These are phyloP conservation scores for Candida peoriensis DNA, from an alignment of 805 yeast species.

Conservation along the genomic window DNA sequence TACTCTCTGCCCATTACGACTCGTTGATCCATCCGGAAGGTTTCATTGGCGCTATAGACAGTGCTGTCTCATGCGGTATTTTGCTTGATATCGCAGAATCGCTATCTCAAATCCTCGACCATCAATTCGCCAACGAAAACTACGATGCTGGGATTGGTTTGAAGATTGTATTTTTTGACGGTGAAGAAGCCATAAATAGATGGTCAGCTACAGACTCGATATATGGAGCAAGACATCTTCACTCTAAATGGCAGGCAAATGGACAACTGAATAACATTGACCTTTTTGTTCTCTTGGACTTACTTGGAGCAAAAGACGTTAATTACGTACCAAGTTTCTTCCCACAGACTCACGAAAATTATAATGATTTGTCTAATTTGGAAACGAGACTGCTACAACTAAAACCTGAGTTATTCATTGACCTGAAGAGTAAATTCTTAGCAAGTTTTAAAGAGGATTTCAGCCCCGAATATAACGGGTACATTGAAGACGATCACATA, in stretches of 20 bases:
- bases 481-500: slow-evolving; percentile 46
- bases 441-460: slow-evolving; percentile 15
- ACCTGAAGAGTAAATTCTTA: slow-evolving; percentile 8
- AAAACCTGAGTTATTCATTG: slow-evolving; percentile 4
- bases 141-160: slow-evolving; percentile 29
- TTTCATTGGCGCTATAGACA: slow-evolving; percentile 55
- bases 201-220: slow-evolving; percentile 51
- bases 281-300: slow-evolving; percentile 43
- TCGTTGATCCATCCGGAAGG: slow-evolving; percentile 42
- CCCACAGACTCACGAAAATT: slow-evolving; percentile 32
- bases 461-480: slow-evolving; percentile 10
- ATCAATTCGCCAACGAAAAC: slow-evolving; percentile 10
- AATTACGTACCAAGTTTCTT: slow-evolving; percentile 37
- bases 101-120: slow-evolving; percentile 11
- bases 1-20: slow-evolving; percentile 54
- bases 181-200: slow-evolving; percentile 53
- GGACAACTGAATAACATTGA: slow-evolving; percentile 32
- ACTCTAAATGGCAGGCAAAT: slow-evolving; percentile 30
- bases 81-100: slow-evolving; percentile 38
- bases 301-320: slow-evolving; percentile 36
- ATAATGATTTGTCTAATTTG: slow-evolving; percentile 30
- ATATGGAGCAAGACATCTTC: slow-evolving; percentile 51
- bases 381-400: slow-evolving; percentile 25
- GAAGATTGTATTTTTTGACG: slow-evolving; percentile 51
- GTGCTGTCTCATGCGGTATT: slow-evolving; percentile 54